Base-by-base conservation (phyloP, 805 yeast genomes). In the Phaffomyces opuntiae region DNA sequence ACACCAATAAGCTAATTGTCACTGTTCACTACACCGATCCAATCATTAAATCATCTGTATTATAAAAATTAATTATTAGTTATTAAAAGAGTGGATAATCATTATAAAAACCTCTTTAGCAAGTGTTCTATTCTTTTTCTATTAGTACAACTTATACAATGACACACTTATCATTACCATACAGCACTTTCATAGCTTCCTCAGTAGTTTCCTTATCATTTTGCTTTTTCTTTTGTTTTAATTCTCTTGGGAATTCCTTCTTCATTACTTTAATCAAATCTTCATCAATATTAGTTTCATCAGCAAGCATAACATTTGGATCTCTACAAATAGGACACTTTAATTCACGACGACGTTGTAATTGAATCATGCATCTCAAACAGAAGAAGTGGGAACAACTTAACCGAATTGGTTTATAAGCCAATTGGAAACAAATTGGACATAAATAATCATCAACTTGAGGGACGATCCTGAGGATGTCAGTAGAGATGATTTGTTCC, bases 371-470 rank as follows among this genome's bases (percentile, higher is more conserved):
- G 54, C 93, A 84, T 40, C 90, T 64, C 4, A 84, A 78, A 59
- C 93, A 84, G 60, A 83, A 84, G 19, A 82, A 64, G 57, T 84
- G 93, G 1, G 73, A 73, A 60, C 93, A 84, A 9, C 62, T 64
- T 14, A 84, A 65, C 40, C 80, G 64, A 40, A 84, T 80, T 3
- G 93, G 93, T 54, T 83, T 81, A 64, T 73, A 84, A 0, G 89
- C 88, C 39, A 84, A 72, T 3, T 77, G 71, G 60, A 77, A 74
- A 58, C 93, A 84, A 9, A 84, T 78, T 1, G 90, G 87, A 57
- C 93, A 84, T 2, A 78, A 66, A 55, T 83, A 84, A 59, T 85
- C 91, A 41, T 84, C 90, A 5, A 85, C 63, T 59, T 83, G 90
- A 2, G 93, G 93, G 1, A 83, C 66, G 2, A 84, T 61, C 27